Evolutionary conservation across 768 basidiomycete genomes (phyloP).

Genomic region (Collybiopsis confluens): DNA sequence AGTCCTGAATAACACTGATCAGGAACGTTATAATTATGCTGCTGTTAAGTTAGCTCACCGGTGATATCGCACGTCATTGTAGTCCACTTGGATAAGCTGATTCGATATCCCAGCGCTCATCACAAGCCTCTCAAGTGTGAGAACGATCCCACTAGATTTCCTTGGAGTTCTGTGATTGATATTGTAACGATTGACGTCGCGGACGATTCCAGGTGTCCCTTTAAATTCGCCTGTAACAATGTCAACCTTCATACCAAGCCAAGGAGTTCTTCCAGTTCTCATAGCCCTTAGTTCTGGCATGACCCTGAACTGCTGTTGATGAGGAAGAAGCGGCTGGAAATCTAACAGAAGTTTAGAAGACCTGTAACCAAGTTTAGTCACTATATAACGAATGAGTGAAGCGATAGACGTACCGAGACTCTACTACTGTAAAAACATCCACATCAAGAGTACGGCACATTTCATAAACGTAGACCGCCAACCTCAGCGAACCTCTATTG

Average conservation of each 20-base stretch:
- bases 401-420: neutral
- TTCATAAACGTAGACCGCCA: neutral
- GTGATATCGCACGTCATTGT: neutral
- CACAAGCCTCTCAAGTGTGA: neutral
- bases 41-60: neutral
- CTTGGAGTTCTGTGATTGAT: neutral
- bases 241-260: neutral
- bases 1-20: neutral
- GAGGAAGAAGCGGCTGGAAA: neutral
- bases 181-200: neutral
- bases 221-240: neutral
- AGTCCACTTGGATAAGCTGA: neutral
- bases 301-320: neutral
- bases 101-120: too few relatives aligned
- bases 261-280: neutral
- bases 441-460: neutral
- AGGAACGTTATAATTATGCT: neutral
- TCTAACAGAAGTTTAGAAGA: neutral
- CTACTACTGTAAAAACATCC: neutral
- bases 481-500: neutral
- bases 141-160: neutral
- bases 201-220: neutral
- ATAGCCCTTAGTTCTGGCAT: neutral
- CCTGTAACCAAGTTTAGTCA: neutral
- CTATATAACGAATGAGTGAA: too few relatives aligned